Evolutionary conservation across 176 grass and related monocot species (phyloP), one percentile per base, ranked within the genome.

Genomic region (Oryza rufipogon): DNA sequence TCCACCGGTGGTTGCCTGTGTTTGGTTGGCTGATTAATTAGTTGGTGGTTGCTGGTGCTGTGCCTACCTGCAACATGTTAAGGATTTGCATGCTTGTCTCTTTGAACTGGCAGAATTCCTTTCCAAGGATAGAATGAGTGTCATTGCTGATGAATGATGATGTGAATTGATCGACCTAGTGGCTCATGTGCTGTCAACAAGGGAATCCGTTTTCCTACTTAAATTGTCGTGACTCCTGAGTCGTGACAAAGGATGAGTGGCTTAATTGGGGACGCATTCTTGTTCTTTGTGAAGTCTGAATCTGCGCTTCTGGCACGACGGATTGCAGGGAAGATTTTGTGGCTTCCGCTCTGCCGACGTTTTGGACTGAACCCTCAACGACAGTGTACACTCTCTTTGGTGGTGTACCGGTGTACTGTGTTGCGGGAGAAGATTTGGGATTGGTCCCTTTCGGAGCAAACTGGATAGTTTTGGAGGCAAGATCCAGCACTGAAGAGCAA

Each of bases 361-460:
- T 7, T 42, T 6, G 30, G 28, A 48, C 11, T 13, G 38, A 70
- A 68, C 9, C 4, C 17, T 82, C 85, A 20, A 0, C 19, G 13
- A 68, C 26, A 41, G 12, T 3, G 26, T 56, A 36, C 63, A 2
- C 54, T n/a, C 9, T 47, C 11, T 45, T 48, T n/a, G 13, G 10
- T 17, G 25, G 32, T 58, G 14, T 60, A 11, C 9, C 1, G n/a
- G 8, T 36, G 42, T 80, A 72, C 26, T 16, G 22, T 42, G 49
- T 28, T 11, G 45, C 28, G n/a, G 17, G 14, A 32, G 38, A 46
- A 74, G 47, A 47, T 68, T 80, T 28, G 47, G 70, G 64, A 64
- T 5, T 51, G n/a, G 70, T 89, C 76, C 69, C 76, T 89, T 38
- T 80, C 76, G 2, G 1, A 36, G 2, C 63, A 70, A 80, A 80